Evolutionary conservation across 73 alveolate species (phyloP).

Genomic region (Tetrahymena thermophila): DNA sequence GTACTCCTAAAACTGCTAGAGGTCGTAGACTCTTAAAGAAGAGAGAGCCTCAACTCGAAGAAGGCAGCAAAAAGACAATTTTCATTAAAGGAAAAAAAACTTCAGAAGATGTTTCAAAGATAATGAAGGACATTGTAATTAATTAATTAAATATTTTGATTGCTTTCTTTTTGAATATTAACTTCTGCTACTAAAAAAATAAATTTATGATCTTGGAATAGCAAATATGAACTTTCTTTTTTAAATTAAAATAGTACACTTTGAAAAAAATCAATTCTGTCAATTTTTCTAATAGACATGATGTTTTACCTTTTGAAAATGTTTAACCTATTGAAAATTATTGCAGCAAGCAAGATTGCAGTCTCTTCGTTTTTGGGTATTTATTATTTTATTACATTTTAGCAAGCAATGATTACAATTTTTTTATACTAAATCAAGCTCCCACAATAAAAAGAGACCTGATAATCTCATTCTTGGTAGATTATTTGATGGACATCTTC

Average conservation of each 20-base stretch:
- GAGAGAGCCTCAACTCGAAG: constrained; percentile 55
- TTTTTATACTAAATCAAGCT: constrained; percentile 4
- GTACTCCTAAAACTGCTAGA: constrained; percentile 45
- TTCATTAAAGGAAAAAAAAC: constrained; percentile 59
- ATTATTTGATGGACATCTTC: constrained; percentile 46
- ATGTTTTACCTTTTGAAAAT: constrained; percentile 56
- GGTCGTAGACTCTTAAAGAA: constrained; percentile 53
- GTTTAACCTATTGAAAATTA: constrained; percentile 34
- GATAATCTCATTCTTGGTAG: constrained; percentile 65
- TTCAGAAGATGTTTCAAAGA: constrained; percentile 24
- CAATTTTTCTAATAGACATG: constrained; percentile 37
- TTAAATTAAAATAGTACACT: background rate
- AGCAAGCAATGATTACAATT: background rate
- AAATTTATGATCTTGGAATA: background rate
- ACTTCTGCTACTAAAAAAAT: background rate
- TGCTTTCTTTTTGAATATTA: background rate
- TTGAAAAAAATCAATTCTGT: constrained; percentile 38
- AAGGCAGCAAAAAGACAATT: constrained; percentile 48
- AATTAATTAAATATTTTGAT: background rate
- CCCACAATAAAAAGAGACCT: constrained; percentile 71
- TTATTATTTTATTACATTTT: background rate
- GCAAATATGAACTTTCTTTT: background rate
- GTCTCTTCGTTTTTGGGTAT: constrained; percentile 45
- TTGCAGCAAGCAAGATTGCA: constrained; percentile 43
- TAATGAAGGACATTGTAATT: constrained; percentile 38